Percentiles rank a stretch among this genome's conserved stretches.
phyloP scores from a whole-genome alignment of 441 rosid genomes.

The Euphorbia schlechtendalii region DNA sequence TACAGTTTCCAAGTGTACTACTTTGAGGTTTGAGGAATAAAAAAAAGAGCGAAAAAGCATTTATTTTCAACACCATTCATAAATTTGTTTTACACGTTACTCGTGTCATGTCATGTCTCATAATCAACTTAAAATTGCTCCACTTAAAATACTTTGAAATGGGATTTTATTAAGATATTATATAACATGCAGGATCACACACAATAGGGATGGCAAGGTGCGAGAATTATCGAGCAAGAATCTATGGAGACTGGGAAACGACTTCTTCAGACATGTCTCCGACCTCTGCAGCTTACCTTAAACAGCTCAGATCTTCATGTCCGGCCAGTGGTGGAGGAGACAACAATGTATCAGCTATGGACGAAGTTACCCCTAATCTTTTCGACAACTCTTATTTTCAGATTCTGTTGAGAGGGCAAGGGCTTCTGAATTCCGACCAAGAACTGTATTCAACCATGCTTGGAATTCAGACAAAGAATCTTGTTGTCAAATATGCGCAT shows the following conservation, averaged over 20 bases:
- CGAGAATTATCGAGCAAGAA: slow-evolving; percentile 44
- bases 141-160: background rate
- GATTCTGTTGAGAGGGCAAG: slow-evolving; percentile 62
- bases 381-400: slow-evolving; percentile 78
- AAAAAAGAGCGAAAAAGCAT: no score
- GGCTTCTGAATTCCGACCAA: slow-evolving; percentile 81
- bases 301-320: slow-evolving; percentile 48
- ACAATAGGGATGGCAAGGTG: slow-evolving; percentile 85
- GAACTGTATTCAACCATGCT: slow-evolving; percentile 53
- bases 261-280: slow-evolving; percentile 39
- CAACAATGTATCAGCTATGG: slow-evolving; percentile 51
- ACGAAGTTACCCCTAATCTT: slow-evolving; percentile 59
- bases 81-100: no score
- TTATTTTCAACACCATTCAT: no score
- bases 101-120: no score
- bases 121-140: no score
- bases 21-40: no score
- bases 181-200: slow-evolving; percentile 53
- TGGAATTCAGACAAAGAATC: slow-evolving; percentile 39
- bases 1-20: no score
- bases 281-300: slow-evolving; percentile 43
- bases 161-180: no score
- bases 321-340: slow-evolving; percentile 34
- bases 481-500: slow-evolving; percentile 50
- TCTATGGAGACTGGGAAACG: slow-evolving; percentile 37